Evolutionary conservation across 371 early-diverging fungal genomes (phyloP).

Genomic region (Rhizopus delemar): DNA sequence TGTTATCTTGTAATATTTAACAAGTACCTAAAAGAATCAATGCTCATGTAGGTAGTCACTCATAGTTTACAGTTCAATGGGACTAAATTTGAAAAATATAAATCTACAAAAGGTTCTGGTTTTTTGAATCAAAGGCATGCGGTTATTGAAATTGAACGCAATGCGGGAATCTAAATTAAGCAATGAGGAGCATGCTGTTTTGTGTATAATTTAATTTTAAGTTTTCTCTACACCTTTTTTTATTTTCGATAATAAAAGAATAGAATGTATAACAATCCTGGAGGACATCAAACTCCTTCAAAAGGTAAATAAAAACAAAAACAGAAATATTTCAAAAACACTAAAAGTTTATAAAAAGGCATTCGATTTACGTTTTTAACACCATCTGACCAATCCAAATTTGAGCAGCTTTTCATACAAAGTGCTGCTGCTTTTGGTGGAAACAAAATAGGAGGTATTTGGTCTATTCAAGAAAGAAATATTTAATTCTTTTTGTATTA

Average conservation of each 20-base stretch:
- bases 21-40: no score
- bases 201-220: background rate
- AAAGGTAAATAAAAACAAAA: constrained; percentile 14
- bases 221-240: background rate
- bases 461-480: background rate
- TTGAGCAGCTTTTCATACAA: constrained; percentile 48
- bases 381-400: constrained; percentile 47
- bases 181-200: constrained; percentile 4
- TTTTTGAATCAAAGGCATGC: background rate
- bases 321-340: background rate
- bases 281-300: constrained; percentile 25
- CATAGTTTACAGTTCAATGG: no score
- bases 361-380: constrained; percentile 51
- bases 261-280: constrained; percentile 22
- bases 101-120: no score
- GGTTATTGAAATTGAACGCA: background rate
- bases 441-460: constrained; percentile 42
- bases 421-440: constrained; percentile 41
- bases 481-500: background rate
- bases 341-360: constrained; percentile 20
- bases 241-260: background rate
- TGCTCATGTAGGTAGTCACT: no score
- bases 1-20: no score
- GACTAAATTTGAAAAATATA: no score
- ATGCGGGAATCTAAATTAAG: constrained; percentile 5